These are phyloP conservation scores for Discostella pseudostelligera DNA, from an alignment of 108 stramenopile genomes.

Conservation along the genomic window DNA sequence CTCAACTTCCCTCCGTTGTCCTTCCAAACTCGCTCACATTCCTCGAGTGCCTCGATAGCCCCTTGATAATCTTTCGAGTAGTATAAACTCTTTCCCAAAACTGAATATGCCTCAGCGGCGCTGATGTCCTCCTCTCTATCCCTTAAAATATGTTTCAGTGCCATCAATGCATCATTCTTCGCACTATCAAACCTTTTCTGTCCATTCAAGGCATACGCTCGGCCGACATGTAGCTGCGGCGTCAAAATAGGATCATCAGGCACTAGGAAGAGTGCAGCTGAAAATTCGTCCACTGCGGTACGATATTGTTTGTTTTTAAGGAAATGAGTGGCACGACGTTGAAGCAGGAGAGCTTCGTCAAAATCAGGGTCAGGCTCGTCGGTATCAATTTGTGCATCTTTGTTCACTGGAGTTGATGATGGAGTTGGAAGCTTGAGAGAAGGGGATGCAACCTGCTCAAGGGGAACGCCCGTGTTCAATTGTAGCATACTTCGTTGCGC, in stretches of 20 bases:
- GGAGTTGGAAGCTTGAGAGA: not conserved
- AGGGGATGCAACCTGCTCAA: conserved; percentile 2
- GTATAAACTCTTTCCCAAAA: conserved; percentile 80
- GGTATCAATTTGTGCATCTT: conserved; percentile 21
- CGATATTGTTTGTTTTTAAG: conserved; percentile 76
- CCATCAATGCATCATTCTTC: conserved; percentile 74
- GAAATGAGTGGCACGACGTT: conserved; percentile 69
- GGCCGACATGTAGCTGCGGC: conserved; percentile 78
- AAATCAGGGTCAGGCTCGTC: conserved; percentile 80
- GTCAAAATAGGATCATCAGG: conserved; percentile 78
- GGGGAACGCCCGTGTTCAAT: not conserved
- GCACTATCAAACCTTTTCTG: conserved; percentile 77
- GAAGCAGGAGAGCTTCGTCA: conserved; percentile 87
- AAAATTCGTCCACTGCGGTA: conserved; percentile 81
- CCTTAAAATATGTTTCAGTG: conserved; percentile 51
- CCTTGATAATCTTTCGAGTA: conserved; percentile 79
- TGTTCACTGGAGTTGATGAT: conserved; percentile 1
- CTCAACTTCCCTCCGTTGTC: conserved; percentile 63
- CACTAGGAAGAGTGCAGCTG: conserved; percentile 83
- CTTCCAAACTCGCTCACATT: conserved; percentile 60
- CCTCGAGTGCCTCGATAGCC: conserved; percentile 67
- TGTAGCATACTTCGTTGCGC: conserved; percentile 33
- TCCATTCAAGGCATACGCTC: conserved; percentile 86
- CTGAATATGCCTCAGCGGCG: conserved; percentile 82
- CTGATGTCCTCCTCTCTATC: conserved; percentile 56